Evolutionary conservation across 352 stramenopile species (phyloP).

Genomic region (Phytophthora pistaciae): DNA sequence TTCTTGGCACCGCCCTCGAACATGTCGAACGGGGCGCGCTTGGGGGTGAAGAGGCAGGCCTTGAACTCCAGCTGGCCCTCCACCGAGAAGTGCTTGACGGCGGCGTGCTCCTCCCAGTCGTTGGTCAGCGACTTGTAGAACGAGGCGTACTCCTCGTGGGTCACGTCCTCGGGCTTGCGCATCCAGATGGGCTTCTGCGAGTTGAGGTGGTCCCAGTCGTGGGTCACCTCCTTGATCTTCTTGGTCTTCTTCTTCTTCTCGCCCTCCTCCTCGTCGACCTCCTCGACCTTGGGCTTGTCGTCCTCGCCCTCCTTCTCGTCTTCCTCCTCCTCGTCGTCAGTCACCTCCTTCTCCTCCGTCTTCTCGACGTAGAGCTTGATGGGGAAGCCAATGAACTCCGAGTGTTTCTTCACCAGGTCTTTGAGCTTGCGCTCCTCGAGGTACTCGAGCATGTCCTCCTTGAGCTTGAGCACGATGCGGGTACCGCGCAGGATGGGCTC

Average conservation of each 20-base stretch:
- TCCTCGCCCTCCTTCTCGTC: conserved; percentile 95
- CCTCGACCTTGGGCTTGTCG: conserved; percentile 98
- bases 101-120: conserved; percentile 99
- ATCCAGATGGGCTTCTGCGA: conserved; percentile 99
- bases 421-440: conserved; percentile 98
- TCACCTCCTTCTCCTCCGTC: conserved; percentile 99
- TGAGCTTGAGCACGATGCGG: conserved; percentile 97
- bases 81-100: conserved; percentile 99
- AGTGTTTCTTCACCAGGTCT: conserved; percentile 99
- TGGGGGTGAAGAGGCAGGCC: conserved; percentile 98
- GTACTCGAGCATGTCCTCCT: conserved; percentile 99
- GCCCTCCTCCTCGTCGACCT: conserved; percentile 97
- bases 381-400: conserved; percentile 99
- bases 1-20: conserved; percentile 99
- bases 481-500: conserved; percentile 93
- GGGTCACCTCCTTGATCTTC: conserved; percentile 97
- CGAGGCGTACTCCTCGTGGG: conserved; percentile 98
- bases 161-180: conserved; percentile 99
- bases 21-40: conserved; percentile 99
- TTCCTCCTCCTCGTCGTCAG: conserved; percentile 99
- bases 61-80: conserved; percentile 99
- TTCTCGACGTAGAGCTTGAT: conserved; percentile 99
- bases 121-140: conserved; percentile 99
- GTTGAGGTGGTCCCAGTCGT: conserved; percentile 99
- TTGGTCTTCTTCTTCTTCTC: conserved; percentile 99